Evolutionary conservation across 495 filamentous ascomycete genomes (phyloP).

Genomic region (Chlorociboria aeruginascens): DNA sequence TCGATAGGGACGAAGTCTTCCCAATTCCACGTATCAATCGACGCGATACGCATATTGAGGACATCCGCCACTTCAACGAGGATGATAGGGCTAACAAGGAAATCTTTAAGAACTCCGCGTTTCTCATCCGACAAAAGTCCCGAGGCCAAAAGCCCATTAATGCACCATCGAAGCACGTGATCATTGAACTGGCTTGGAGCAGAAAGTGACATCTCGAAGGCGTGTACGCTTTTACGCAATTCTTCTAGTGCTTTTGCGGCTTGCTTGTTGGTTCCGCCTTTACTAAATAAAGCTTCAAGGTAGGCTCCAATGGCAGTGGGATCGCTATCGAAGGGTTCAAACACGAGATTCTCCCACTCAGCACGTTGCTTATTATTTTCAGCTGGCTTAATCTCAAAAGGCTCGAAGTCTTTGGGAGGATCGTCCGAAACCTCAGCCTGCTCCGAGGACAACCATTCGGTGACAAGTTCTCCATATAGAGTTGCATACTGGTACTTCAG

Average conservation of each 20-base stretch:
- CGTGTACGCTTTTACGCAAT: constrained; percentile 30
- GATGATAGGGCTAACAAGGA: constrained; percentile 42
- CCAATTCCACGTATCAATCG: constrained; percentile 52
- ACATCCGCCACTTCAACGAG: constrained; percentile 51
- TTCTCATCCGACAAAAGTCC: constrained; percentile 52
- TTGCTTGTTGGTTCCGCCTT: constrained; percentile 20
- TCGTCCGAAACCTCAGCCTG: constrained; percentile 3
- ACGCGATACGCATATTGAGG: constrained; percentile 52
- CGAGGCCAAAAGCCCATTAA: constrained; percentile 39
- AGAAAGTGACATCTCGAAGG: constrained; percentile 32
- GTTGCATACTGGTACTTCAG: constrained; percentile 47
- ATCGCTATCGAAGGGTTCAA: constrained; percentile 37
- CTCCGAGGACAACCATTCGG: constrained; percentile 42
- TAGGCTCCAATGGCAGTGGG: constrained; percentile 33
- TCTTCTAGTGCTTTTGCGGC: constrained; percentile 28
- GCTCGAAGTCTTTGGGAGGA: constrained; percentile 21
- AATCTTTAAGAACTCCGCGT: constrained; percentile 43
- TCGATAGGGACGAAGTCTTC: constrained; percentile 40
- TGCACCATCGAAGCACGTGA: constrained; percentile 34
- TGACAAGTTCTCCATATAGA: constrained; percentile 50
- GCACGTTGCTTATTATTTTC: constrained; percentile 35
- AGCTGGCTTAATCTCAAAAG: constrained; percentile 29
- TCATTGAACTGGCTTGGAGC: constrained; percentile 29
- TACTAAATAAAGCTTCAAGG: constrained; percentile 39
- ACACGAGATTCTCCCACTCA: constrained; percentile 47